These are phyloP conservation scores for Otatea glauca DNA, from an alignment of 176 grass and related monocot genomes.

Conservation along the genomic window DNA sequence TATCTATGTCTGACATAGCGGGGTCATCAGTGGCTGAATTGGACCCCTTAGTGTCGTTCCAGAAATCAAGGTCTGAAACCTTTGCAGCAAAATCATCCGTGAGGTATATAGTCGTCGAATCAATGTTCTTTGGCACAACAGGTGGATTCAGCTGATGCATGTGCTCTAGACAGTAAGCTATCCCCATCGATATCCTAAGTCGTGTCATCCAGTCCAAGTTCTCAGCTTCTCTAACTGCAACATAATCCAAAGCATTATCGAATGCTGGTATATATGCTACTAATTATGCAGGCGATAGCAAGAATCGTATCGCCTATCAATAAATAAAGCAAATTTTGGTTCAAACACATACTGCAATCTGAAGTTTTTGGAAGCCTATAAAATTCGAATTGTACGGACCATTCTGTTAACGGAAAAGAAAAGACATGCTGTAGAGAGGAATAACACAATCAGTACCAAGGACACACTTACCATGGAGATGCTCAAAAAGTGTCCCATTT, in stretches of 20 bases:
- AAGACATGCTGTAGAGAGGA: not conserved
- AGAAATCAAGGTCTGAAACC: conserved; percentile 64
- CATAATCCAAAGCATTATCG: conserved; percentile 15
- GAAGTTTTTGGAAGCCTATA: not conserved
- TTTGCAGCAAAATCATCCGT: conserved; percentile 83
- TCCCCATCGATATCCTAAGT: conserved; percentile 86
- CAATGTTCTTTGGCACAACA: conserved; percentile 45
- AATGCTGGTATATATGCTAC: not conserved
- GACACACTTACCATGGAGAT: conserved; percentile 63
- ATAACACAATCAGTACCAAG: not conserved
- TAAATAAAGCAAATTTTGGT: not conserved
- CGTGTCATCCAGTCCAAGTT: conserved; percentile 62
- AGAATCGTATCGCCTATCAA: not conserved
- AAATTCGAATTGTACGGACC: not conserved
- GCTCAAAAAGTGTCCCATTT: conserved; percentile 80
- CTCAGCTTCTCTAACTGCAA: conserved; percentile 75
- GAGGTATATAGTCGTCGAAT: conserved; percentile 63
- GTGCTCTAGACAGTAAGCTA: conserved; percentile 83
- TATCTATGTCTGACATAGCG: not conserved
- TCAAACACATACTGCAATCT: not conserved
- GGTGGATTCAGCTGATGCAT: conserved; percentile 72
- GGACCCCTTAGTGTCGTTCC: conserved; percentile 36
- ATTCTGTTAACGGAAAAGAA: not conserved
- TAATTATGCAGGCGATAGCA: not conserved
- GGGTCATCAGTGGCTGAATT: not conserved